Percentiles rank a stretch among this genome's conserved stretches.
Conservation (phyloP, 805 yeast genomes). For the Schizosaccharomyces octosporus region DNA sequence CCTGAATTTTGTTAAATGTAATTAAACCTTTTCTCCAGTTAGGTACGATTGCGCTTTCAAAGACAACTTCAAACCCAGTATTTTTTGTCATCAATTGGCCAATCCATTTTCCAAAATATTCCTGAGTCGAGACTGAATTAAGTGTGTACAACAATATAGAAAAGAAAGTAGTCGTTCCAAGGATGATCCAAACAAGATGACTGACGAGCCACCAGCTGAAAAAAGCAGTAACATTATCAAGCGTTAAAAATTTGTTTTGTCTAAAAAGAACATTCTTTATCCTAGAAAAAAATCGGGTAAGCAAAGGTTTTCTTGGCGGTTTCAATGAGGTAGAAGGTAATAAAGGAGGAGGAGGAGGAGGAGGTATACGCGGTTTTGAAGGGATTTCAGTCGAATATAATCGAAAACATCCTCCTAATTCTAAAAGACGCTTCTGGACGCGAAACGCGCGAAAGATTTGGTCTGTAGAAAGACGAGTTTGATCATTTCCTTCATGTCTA, state of each 20-base stretch:
- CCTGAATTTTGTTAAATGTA: conserved; percentile 60
- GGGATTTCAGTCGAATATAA: too few species aligned
- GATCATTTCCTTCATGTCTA: too few species aligned
- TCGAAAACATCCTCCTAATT: too few species aligned
- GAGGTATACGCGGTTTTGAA: too few species aligned
- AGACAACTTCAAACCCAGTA: conserved; percentile 58
- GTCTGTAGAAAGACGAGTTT: too few species aligned
- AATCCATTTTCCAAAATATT: conserved; percentile 51
- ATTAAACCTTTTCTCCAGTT: conserved; percentile 79
- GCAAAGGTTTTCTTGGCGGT: not conserved
- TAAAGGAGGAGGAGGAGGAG: too few species aligned
- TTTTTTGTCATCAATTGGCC: conserved; percentile 70
- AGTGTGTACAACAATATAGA: conserved; percentile 52
- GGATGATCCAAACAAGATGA: conserved; percentile 47
- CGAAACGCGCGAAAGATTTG: too few species aligned
- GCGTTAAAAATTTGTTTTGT: conserved; percentile 7
- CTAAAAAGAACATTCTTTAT: not conserved
- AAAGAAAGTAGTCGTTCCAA: conserved; percentile 83
- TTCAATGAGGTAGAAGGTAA: too few species aligned
- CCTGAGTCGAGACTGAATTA: conserved; percentile 75
- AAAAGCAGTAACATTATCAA: conserved; percentile 79
- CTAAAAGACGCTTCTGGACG: too few species aligned
- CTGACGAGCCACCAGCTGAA: conserved; percentile 83
- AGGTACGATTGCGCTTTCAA: conserved; percentile 84
- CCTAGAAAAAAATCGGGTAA: not conserved